Evolutionary conservation across 495 filamentous ascomycete species (phyloP), one percentile per base, ranked within the genome.

Genomic region (Amorphotheca resinae): DNA sequence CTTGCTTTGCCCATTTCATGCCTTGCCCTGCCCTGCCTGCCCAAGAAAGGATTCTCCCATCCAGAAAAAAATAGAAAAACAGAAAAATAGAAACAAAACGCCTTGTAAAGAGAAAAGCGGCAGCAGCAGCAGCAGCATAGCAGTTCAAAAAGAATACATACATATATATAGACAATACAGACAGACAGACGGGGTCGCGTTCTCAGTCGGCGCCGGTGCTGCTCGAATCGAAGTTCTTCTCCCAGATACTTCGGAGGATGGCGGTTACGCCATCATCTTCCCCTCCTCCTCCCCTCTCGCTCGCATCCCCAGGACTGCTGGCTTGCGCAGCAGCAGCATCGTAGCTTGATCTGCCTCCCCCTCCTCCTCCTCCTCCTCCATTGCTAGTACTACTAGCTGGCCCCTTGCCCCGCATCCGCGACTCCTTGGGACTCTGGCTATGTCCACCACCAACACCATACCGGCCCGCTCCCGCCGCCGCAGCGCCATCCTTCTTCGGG

Each of bases 191-290:
- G 47, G 48, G 43, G 39, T 48, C 42, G 25, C n/a, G n/a, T n/a
- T 48, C 43, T 56, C 49, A 73, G 30, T 72, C 68, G 56, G 66
- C 66, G 47, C 68, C 70, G 35, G 66, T 55, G 39, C n/a, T n/a
- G n/a, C 65, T 61, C 35, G 73, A 58, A 47, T 73, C 67, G 51
- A 64, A 54, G 33, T 54, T 69, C 64, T 70, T 71, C 17, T 75
- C 69, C 71, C 71, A 75, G 41, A 75, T 58, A 48, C 64, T 67
- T 23, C 68, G 58, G 39, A 75, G 50, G 20, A 73, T 48, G 9
- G 67, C 57, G 11, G 62, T 47, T 12, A 70, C 65, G 5, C 59
- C 63, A 33, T 72, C 68, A 22, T 54, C 45, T 9, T 64, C 65
- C 4, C 65, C 68, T 8, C 60, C 58, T 21, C 62, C 64, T 46